Percentiles rank a stretch among this genome's conserved stretches.
These are phyloP conservation scores for Acacia acuminata DNA, from an alignment of 306 rosid species.

Conservation along the genomic window DNA sequence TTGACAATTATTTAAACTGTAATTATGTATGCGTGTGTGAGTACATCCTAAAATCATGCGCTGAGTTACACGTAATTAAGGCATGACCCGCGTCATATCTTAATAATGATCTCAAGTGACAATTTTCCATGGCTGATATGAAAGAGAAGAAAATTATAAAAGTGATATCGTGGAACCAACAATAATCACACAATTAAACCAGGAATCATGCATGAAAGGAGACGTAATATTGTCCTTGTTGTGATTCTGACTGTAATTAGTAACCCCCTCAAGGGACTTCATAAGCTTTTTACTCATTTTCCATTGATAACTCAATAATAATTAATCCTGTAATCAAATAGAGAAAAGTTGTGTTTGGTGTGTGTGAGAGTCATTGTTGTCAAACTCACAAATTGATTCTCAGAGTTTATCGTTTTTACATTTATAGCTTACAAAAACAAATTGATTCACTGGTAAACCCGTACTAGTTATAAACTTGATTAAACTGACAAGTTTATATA, in stretches of 20 bases:
- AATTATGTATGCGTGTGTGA: not conserved
- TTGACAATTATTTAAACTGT: not conserved
- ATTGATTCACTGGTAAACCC: no score
- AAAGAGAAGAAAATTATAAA: not conserved
- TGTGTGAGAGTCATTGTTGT: no score
- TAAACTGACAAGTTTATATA: no score
- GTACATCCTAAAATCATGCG: slow-evolving; percentile 2
- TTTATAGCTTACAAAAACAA: no score
- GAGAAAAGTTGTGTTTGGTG: not conserved
- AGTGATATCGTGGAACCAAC: slow-evolving; percentile 15
- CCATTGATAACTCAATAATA: not conserved
- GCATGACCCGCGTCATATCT: slow-evolving; percentile 9
- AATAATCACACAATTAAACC: slow-evolving; percentile 12
- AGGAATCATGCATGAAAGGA: slow-evolving; percentile 24
- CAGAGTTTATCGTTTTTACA: no score
- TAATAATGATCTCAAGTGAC: slow-evolving; percentile 18
- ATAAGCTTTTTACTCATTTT: not conserved
- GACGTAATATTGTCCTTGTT: not conserved
- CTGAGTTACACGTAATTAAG: slow-evolving; percentile 20
- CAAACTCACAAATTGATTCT: no score
- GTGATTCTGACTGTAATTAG: not conserved
- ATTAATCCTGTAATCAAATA: not conserved
- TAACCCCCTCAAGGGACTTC: not conserved
- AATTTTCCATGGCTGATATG: slow-evolving; percentile 11
- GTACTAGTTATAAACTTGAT: no score